These are phyloP conservation scores for Zygoascus ofunaensis DNA, from an alignment of 805 yeast species.

Conservation along the genomic window DNA sequence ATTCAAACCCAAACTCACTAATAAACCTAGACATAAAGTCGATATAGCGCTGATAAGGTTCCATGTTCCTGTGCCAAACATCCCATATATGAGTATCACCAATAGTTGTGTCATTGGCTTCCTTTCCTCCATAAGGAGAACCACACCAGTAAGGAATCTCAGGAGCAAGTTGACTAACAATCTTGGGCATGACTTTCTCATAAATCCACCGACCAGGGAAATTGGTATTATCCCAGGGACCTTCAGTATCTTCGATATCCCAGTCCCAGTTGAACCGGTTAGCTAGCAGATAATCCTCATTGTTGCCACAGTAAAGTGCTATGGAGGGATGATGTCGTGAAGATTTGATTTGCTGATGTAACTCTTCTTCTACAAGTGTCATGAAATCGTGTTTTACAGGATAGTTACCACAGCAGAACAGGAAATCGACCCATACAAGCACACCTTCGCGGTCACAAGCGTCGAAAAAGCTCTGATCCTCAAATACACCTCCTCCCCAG, in stretches of 20 bases:
- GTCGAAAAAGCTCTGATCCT: constrained; percentile 33
- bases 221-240: constrained; percentile 12
- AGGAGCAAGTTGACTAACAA: constrained; percentile 18
- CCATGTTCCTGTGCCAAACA: constrained; percentile 44
- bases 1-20: constrained; percentile 46
- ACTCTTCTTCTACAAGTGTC: constrained; percentile 31
- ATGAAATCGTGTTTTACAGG: constrained; percentile 35
- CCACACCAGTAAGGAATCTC: constrained; percentile 8
- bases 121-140: constrained; percentile 12
- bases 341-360: constrained; percentile 31
- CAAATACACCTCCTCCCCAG: constrained; percentile 44
- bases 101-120: constrained; percentile 29
- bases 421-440: constrained; percentile 45
- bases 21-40: constrained; percentile 39
- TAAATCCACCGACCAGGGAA: constrained; percentile 38
- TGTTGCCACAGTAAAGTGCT: constrained; percentile 35
- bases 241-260: constrained; percentile 11
- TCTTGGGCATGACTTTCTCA: constrained; percentile 31
- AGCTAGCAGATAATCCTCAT: constrained; percentile 39
- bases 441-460: constrained; percentile 37
- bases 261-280: constrained; percentile 22
- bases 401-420: constrained; percentile 48
- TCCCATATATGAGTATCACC: constrained; percentile 49
- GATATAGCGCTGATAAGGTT: constrained; percentile 39
- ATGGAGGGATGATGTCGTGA: constrained; percentile 35